Evolutionary conservation across 345 rosid genomes (phyloP), one percentile per base, ranked within the genome.

Genomic region (Hirschfeldia incana): DNA sequence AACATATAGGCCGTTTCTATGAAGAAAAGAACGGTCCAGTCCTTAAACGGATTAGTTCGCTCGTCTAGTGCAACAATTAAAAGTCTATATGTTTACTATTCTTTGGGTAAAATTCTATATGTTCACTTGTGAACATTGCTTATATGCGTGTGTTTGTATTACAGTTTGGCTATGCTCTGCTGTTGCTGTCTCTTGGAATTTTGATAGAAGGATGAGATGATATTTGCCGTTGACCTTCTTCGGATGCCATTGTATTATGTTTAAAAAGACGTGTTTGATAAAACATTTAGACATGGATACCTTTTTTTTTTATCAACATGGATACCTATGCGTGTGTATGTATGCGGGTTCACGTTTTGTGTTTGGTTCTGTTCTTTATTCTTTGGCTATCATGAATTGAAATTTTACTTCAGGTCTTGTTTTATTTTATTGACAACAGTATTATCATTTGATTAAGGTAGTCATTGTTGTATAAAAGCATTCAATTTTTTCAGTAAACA

Each of bases 91-190:
- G 27, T 39, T 8, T 66, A 67, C 8, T 49, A 0, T 21, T 21
- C 1, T 21, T 21, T 21, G 0, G 21, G 21, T 21, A 21, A 21
- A 21, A 21, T 8, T 68, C 28, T 32, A 33, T 28, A 70, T 71
- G 27, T 39, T 8, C 58, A 67, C 8, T 49, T 46, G 10, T 69
- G 13, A 65, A 16, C 63, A 42, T 44, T 63, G 33, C 51, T 61
- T 0, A 65, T 8, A 49, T n/a, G n/a, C 4, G 51, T 59, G 11
- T 65, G 29, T 44, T 59, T 33, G 87, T 17, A 63, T 74, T 37
- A 69, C 92, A 90, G 94, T 84, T 77, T 90, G 79, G 91, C 89
- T 46, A 83, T 87, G 39, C 88, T 90, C n/a, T 88, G 92, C 74
- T 90, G 92, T 32, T 90, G 94, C 59, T 87, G 85, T 75, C 83